Evolutionary conservation across 345 rosid species (phyloP).

Genomic region (Eucalyptus pauciflora): DNA sequence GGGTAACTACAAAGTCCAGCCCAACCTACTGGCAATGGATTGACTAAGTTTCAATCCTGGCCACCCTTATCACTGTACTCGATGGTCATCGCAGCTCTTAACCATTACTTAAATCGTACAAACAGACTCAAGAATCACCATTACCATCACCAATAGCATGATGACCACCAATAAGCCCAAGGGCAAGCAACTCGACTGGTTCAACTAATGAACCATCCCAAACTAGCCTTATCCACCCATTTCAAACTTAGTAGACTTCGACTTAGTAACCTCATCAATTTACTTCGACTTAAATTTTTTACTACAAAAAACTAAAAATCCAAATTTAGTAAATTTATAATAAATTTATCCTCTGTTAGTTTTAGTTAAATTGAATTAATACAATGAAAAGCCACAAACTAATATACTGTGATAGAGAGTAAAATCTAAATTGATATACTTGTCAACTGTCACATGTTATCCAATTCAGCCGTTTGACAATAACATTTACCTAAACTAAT

Average conservation of each 20-base stretch:
- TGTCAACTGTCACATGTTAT: too few relatives aligned
- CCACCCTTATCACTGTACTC: background rate
- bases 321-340: too few relatives aligned
- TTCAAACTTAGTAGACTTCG: background rate
- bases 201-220: background rate
- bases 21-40: background rate
- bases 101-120: background rate
- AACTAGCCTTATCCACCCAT: background rate
- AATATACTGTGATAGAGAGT: too few relatives aligned
- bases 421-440: too few relatives aligned
- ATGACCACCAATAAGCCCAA: background rate
- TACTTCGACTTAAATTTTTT: accelerated
- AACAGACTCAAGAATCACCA: background rate
- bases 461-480: too few relatives aligned
- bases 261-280: too few relatives aligned
- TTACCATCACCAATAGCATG: background rate
- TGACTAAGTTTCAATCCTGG: background rate
- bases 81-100: background rate
- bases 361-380: too few relatives aligned
- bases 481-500: too few relatives aligned
- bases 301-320: too few relatives aligned
- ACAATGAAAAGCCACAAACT: too few relatives aligned
- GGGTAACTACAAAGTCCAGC: background rate
- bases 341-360: too few relatives aligned
- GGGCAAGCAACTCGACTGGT: background rate